These are phyloP conservation scores for Tillandsia fasciculata DNA, from an alignment of 176 grass and related monocot genomes.

Conservation along the genomic window DNA sequence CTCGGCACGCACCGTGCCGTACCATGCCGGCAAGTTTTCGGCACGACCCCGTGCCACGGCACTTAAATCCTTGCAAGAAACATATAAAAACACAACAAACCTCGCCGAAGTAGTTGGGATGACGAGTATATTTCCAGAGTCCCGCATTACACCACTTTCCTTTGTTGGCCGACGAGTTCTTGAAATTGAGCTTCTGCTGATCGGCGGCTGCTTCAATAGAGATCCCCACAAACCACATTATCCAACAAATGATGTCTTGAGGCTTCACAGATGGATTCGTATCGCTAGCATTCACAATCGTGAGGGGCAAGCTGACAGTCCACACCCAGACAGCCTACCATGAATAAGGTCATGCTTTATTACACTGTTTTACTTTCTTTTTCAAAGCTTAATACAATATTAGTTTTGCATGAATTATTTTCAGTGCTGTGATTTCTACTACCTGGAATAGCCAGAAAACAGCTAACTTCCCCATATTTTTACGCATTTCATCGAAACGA, in stretches of 20 bases:
- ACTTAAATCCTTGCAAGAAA: no score
- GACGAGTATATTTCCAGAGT: slow-evolving; percentile 85
- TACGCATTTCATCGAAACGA: slow-evolving; percentile 80
- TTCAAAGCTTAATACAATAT: background rate
- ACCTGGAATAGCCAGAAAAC: slow-evolving; percentile 91
- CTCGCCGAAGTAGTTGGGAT: slow-evolving; percentile 99
- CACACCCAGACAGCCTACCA: slow-evolving; percentile 83
- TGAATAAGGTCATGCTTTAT: background rate
- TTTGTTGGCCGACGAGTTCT: slow-evolving; percentile 59
- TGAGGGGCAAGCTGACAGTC: slow-evolving; percentile 84
- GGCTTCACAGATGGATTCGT: slow-evolving; percentile 52
- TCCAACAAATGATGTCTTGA: slow-evolving; percentile 89
- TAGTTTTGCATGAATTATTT: slow-evolving; percentile 1
- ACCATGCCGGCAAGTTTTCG: no score
- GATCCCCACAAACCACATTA: slow-evolving; percentile 69
- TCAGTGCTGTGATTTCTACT: background rate
- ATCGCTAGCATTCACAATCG: slow-evolving; percentile 74
- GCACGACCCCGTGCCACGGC: no score
- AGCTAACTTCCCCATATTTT: slow-evolving; percentile 64
- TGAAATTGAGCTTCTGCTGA: slow-evolving; percentile 87
- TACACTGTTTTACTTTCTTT: no score
- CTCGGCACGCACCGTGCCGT: no score
- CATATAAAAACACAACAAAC: slow-evolving; percentile 21
- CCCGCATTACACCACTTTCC: slow-evolving; percentile 77
- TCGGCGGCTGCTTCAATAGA: slow-evolving; percentile 58